Evolutionary conservation across 2,329 filamentous ascomycete species (phyloP), one percentile per base, ranked within the genome.

Genomic region (Bipolaris sorokiniana): DNA sequence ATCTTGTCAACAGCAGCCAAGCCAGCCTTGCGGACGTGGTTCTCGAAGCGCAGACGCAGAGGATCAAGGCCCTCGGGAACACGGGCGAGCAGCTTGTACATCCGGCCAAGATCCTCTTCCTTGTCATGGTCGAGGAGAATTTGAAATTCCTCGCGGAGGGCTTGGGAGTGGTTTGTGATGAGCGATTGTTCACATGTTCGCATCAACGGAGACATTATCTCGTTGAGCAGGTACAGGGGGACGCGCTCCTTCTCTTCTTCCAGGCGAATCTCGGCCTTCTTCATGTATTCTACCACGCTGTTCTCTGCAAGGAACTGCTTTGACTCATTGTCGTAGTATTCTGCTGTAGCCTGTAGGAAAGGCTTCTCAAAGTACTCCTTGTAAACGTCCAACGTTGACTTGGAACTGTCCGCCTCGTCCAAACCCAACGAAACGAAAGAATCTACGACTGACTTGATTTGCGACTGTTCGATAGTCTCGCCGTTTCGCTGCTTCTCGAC

Each of bases 251-350:
- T 95, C 77, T 99, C 95, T 77, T 99, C 95, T 7, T 91, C 87
- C 59, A 99, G 80, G 31, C 95, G 88, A 40, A 87, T 80, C 79
- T 98, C 94, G 0, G 95, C 96, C 84, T 99, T 99, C 83, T 98
- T 98, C 95, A 99, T 98, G 79, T 98, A 99, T 74, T 99, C 95
- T 33, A 99, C 93, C 3, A 99, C 92, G 62, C 90, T 96, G 76
- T 99, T 99, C 77, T 98, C 94, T 10, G 92, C 91, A 33, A 99
- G 87, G 73, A 99, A 99, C 62, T 92, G 90, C 69, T 92, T 91
- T 18, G 95, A 98, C 76, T 99, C 96, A 44, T 90, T 88, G 67
- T 92, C 84, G 76, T 99, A 99, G 79, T 97, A 99, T 28, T 83
- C 80, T 67, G 86, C 87, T 9, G 95, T 99, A 3, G 92, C 91